phyloP scores from a whole-genome alignment of 768 basidiomycete genomes.

The Serendipita sp. region DNA sequence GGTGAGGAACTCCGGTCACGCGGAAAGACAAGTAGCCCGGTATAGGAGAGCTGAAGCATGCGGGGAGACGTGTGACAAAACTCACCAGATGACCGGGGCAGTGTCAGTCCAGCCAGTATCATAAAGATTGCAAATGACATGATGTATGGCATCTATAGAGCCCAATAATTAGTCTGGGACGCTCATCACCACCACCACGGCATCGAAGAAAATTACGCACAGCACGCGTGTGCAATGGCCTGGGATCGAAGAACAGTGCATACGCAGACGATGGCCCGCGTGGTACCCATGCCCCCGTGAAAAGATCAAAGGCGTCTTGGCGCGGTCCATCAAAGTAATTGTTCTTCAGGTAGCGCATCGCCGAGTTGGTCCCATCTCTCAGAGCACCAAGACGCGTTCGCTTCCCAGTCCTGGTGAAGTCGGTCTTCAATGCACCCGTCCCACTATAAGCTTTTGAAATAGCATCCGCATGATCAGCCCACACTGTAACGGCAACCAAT shows the following conservation, averaged over 20 bases:
- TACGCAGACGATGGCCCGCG: conserved; percentile 43
- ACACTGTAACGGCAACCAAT: conserved; percentile 39
- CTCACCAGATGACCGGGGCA: conserved; percentile 78
- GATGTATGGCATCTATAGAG: conserved; percentile 61
- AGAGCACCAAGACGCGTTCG: conserved; percentile 64
- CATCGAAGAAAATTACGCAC: conserved; percentile 29
- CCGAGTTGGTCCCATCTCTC: conserved; percentile 75
- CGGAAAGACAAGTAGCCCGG: neutral
- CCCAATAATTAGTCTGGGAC: too few relatives aligned
- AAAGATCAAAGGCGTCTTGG: conserved; percentile 90
- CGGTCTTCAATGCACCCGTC: conserved; percentile 89
- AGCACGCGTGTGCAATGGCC: conserved; percentile 71
- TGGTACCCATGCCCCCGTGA: conserved; percentile 87
- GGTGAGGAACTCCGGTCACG: conserved; percentile 5
- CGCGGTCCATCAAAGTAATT: conserved; percentile 92
- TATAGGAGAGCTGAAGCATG: conserved; percentile 7
- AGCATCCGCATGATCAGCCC: conserved; percentile 91
- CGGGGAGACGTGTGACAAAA: conserved; percentile 11
- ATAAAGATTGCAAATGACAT: conserved; percentile 72
- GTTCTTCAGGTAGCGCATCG: conserved; percentile 81
- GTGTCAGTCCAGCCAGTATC: conserved; percentile 70
- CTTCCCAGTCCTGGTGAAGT: conserved; percentile 88
- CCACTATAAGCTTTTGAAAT: conserved; percentile 87
- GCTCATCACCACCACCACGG: conserved; percentile 7
- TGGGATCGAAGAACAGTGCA: conserved; percentile 57